These are phyloP conservation scores for Aspergillus haitiensis DNA, from an alignment of 495 filamentous ascomycete species.

Conservation along the genomic window DNA sequence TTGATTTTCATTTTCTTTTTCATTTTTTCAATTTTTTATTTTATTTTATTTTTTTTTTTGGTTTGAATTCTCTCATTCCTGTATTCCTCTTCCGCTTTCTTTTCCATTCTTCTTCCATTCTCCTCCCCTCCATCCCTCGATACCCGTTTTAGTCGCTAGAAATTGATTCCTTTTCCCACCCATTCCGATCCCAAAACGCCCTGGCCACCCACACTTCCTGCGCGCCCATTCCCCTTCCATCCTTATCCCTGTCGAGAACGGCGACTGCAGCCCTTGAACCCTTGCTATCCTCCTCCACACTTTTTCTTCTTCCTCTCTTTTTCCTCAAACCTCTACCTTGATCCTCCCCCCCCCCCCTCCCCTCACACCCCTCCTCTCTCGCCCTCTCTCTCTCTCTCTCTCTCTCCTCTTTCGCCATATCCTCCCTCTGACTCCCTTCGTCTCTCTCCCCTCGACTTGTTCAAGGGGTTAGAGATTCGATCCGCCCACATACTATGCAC, in stretches of 20 bases:
- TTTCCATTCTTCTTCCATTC: constrained; percentile 16
- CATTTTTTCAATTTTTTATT: constrained; percentile 22
- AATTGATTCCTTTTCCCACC: constrained; percentile 28
- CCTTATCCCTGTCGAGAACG: constrained; percentile 44
- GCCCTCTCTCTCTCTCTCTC: constrained; percentile 22
- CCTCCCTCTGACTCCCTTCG: constrained; percentile 24
- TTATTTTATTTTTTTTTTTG: constrained; percentile 24
- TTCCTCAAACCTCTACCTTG: not conserved
- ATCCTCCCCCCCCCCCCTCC: constrained; percentile 16
- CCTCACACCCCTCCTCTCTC: constrained; percentile 25
- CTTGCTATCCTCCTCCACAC: constrained; percentile 20
- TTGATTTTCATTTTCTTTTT: constrained; percentile 13
- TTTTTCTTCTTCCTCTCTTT: not conserved
- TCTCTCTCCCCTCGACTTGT: constrained; percentile 44
- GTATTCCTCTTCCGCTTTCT: not conserved
- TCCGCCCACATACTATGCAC: constrained; percentile 64
- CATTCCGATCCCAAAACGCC: constrained; percentile 25
- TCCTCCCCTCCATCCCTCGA: constrained; percentile 23
- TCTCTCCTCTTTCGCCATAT: constrained; percentile 35
- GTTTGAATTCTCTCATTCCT: not conserved
- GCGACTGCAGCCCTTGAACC: constrained; percentile 21
- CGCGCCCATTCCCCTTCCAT: constrained; percentile 36
- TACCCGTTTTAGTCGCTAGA: constrained; percentile 23
- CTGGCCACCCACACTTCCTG: constrained; percentile 36
- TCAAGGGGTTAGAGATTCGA: constrained; percentile 45